A percentile compares a stretch with the other conserved stretches of the same genome.
phyloP scores from a whole-genome alignment of 2,329 filamentous ascomycete genomes.

The Aspergillus niger region DNA sequence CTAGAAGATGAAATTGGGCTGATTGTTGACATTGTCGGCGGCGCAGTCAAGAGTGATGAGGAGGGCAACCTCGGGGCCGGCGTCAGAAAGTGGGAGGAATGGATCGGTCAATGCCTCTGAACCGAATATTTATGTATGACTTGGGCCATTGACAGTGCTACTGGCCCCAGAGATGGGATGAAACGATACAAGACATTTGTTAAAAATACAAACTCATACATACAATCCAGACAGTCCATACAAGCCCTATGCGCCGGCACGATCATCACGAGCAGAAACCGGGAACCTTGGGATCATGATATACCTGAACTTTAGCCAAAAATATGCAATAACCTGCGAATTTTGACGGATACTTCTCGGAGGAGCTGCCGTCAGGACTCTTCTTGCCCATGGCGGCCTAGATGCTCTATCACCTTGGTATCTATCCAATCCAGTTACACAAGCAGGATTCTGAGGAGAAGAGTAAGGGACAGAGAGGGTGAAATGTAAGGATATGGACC shows the following conservation, averaged over 20 bases:
- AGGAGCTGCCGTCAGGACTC: not conserved
- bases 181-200: not conserved
- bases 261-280: not conserved
- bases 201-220: not conserved
- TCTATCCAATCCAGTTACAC: constrained; percentile 25
- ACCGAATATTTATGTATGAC: not conserved
- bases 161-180: not conserved
- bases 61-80: constrained; percentile 61
- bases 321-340: not conserved
- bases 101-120: constrained; percentile 77
- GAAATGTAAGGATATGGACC: not conserved
- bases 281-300: not conserved
- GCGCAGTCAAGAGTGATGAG: constrained; percentile 62
- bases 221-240: not conserved
- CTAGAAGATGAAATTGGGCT: constrained; percentile 79
- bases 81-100: constrained; percentile 83
- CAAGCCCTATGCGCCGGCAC: not conserved
- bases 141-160: not conserved
- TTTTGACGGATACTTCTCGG: not conserved
- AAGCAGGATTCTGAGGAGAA: not conserved
- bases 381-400: constrained; percentile 13
- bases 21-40: constrained; percentile 73
- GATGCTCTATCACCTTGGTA: constrained; percentile 17
- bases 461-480: not conserved
- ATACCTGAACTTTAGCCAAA: not conserved